A percentile compares a stretch with the other conserved stretches of the same genome.
These are phyloP conservation scores for Phaeosphaeria sp. DNA, from an alignment of 2,329 filamentous ascomycete genomes.

Conservation along the genomic window DNA sequence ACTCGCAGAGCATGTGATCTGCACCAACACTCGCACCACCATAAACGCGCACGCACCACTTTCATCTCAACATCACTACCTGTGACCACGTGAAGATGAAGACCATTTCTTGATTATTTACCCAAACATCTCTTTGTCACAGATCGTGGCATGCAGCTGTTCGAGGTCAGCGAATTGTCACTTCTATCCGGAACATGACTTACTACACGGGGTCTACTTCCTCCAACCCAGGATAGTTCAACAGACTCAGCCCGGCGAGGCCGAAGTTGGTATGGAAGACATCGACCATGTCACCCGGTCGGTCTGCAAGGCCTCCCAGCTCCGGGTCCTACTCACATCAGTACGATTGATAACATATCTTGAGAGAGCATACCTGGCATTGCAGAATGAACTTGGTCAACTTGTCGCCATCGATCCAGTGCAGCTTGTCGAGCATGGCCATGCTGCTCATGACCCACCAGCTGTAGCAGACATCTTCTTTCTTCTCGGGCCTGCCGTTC, in stretches of 20 bases:
- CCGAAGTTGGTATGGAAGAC: constrained; percentile 96
- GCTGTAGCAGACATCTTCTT: constrained; percentile 96
- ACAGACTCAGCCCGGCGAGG: constrained; percentile 82
- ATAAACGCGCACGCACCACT: background rate
- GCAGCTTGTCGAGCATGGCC: constrained; percentile 82
- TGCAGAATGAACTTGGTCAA: constrained; percentile 81
- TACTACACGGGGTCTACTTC: constrained; percentile 89
- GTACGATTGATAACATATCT: background rate
- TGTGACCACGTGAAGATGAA: background rate
- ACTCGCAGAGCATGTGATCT: background rate
- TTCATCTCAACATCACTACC: background rate
- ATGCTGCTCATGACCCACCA: constrained; percentile 98
- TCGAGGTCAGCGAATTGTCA: constrained; percentile 9
- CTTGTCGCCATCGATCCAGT: constrained; percentile 90
- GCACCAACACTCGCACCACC: background rate
- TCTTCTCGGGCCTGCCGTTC: constrained; percentile 93
- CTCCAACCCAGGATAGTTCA: constrained; percentile 77
- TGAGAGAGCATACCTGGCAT: constrained; percentile 68
- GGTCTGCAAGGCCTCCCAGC: constrained; percentile 83
- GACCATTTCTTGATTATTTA: constrained; percentile 16
- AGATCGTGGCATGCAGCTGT: constrained; percentile 50
- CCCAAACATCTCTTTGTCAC: constrained; percentile 46
- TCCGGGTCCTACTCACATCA: constrained; percentile 67
- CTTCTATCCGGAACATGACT: constrained; percentile 33
- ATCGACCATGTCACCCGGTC: constrained; percentile 93